A percentile compares a stretch with the other conserved stretches of the same genome.
Evolutionary conservation across 306 rosid genomes (phyloP).

Genomic region (Begonia fuchsioides): DNA sequence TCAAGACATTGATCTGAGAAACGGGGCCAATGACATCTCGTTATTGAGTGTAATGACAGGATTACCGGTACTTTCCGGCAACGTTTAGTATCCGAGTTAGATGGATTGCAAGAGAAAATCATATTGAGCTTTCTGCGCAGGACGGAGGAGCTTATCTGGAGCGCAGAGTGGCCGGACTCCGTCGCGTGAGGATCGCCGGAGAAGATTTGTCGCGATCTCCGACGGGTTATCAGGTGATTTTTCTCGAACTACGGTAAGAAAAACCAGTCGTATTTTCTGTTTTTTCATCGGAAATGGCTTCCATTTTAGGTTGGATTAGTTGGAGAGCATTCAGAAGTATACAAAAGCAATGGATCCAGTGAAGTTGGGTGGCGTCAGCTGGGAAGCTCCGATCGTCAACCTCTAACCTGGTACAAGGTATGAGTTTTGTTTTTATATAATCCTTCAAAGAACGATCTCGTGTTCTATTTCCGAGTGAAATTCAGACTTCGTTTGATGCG

Average conservation of each 20-base stretch:
- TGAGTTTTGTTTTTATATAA: not conserved
- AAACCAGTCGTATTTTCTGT: not conserved
- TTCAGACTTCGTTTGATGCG: slow-evolving; percentile 57
- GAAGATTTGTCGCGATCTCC: slow-evolving; percentile 24
- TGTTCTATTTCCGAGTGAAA: slow-evolving; percentile 3
- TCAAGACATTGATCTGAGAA: slow-evolving; percentile 22
- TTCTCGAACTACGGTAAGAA: too few relatives aligned
- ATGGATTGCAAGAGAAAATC: not conserved
- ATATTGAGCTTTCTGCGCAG: slow-evolving; percentile 22
- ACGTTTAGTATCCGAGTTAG: not conserved
- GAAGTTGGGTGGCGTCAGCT: slow-evolving; percentile 40
- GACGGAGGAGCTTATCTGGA: slow-evolving; percentile 69
- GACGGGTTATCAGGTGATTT: slow-evolving; percentile 78
- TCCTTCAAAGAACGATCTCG: not conserved
- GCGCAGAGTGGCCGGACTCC: slow-evolving; percentile 41
- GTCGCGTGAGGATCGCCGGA: slow-evolving; percentile 26
- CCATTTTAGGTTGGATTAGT: slow-evolving; percentile 47
- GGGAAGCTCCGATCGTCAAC: slow-evolving; percentile 23
- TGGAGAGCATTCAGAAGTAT: slow-evolving; percentile 57
- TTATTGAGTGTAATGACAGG: slow-evolving; percentile 78
- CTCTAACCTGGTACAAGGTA: slow-evolving; percentile 89
- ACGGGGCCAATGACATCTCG: slow-evolving; percentile 52
- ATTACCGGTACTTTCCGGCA: slow-evolving; percentile 38
- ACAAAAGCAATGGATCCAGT: slow-evolving; percentile 30
- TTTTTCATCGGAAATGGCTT: not conserved